Evolutionary conservation across 495 filamentous ascomycete species (phyloP).

Genomic region (Trichoderma orchidacearum): DNA sequence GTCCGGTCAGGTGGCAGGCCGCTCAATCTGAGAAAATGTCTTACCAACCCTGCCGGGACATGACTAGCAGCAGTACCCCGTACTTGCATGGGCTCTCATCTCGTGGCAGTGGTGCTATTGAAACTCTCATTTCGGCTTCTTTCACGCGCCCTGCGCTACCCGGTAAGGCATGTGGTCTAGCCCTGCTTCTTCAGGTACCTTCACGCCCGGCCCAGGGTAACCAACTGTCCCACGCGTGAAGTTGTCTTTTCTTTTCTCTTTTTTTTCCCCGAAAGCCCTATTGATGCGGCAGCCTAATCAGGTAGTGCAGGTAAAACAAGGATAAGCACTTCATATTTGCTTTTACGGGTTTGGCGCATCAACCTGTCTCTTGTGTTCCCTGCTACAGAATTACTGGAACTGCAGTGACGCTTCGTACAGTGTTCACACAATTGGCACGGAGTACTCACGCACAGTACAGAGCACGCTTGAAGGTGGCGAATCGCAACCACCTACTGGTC

Average conservation of each 20-base stretch:
- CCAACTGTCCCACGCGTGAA: too few species aligned
- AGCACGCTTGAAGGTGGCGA: neutral
- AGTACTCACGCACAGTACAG: neutral
- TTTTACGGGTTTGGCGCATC: neutral
- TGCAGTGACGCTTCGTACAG: too few species aligned
- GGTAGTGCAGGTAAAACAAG: neutral
- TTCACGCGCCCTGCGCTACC: neutral
- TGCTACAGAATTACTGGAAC: too few species aligned
- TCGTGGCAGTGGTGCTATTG: neutral
- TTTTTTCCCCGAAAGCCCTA: too few species aligned
- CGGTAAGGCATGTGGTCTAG: neutral
- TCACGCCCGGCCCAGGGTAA: too few species aligned
- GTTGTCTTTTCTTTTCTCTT: too few species aligned
- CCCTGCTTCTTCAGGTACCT: too few species aligned
- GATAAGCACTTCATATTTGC: neutral
- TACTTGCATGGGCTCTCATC: conserved; percentile 1
- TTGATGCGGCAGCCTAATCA: neutral
- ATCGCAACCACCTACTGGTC: neutral
- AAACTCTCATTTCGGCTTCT: neutral
- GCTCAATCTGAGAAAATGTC: neutral
- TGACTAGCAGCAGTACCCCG: neutral
- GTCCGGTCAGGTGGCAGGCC: too few species aligned
- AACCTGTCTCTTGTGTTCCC: neutral
- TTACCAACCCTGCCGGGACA: neutral
- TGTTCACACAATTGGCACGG: neutral